A percentile compares a stretch with the other conserved stretches of the same genome.
Conservation (phyloP, 257 asterid species). For the Primulina huaijiensis region DNA sequence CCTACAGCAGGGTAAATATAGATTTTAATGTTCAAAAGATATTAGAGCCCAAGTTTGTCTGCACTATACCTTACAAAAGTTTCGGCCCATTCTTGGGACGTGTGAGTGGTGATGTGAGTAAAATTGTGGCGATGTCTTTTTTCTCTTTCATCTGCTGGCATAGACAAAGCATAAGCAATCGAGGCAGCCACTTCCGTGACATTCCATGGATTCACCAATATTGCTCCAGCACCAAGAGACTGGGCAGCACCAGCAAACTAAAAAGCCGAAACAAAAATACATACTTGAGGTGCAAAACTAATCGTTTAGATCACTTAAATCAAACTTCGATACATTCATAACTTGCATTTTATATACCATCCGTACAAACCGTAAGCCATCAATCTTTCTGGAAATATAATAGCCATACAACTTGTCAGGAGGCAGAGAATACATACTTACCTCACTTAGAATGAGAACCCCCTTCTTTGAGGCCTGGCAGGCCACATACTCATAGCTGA, state of each 20-base stretch:
- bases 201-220: conserved; percentile 89
- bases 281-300: conserved; percentile 1
- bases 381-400: not conserved
- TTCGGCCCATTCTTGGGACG: conserved; percentile 96
- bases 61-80: conserved; percentile 73
- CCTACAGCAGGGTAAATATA: conserved; percentile 6
- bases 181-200: conserved; percentile 83
- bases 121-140: conserved; percentile 85
- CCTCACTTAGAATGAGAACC: conserved; percentile 94
- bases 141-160: conserved; percentile 79
- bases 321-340: not conserved
- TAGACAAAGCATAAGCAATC: conserved; percentile 69
- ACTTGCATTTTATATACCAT: not conserved
- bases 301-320: not conserved
- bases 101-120: conserved; percentile 78
- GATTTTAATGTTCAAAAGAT: not conserved
- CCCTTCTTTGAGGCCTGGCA: conserved; percentile 92
- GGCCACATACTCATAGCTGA: conserved; percentile 93
- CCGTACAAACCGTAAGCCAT: not conserved
- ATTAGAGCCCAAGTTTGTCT: not conserved
- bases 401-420: not conserved
- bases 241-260: conserved; percentile 98
- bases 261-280: conserved; percentile 1
- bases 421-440: conserved; percentile 30
- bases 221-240: conserved; percentile 94